A percentile compares a stretch with the other conserved stretches of the same genome.
Conservation (phyloP, 2,329 filamentous ascomycete genomes). For the Sporothrix sp. region DNA sequence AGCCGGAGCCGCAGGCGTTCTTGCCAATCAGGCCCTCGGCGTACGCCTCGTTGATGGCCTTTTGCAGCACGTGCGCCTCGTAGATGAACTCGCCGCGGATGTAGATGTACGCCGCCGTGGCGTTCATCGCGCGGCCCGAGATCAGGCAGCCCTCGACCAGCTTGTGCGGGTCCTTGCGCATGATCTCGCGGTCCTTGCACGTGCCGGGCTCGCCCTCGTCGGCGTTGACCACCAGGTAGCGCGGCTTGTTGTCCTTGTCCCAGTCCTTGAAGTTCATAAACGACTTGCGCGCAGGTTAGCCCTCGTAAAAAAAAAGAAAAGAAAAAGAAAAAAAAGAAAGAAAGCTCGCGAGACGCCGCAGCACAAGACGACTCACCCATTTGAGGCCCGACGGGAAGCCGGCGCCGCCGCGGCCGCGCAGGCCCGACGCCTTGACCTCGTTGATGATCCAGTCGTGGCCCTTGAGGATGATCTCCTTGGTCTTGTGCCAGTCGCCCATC, state of each 20-base stretch:
- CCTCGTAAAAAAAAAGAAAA: background rate
- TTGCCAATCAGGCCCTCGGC: slow-evolving; percentile 90
- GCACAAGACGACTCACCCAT: slow-evolving; percentile 74
- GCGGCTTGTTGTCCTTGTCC: slow-evolving; percentile 94
- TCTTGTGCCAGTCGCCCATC: slow-evolving; percentile 98
- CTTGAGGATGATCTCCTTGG: slow-evolving; percentile 95
- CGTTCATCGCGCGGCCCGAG: slow-evolving; percentile 96
- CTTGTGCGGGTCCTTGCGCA: slow-evolving; percentile 99
- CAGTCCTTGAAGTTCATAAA: slow-evolving; percentile 99
- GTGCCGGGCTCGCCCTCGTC: slow-evolving; percentile 98
- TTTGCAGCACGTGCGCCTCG: slow-evolving; percentile 86
- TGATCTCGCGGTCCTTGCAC: slow-evolving; percentile 99
- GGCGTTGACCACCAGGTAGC: slow-evolving; percentile 95
- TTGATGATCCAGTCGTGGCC: slow-evolving; percentile 98
- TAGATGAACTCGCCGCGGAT: slow-evolving; percentile 98
- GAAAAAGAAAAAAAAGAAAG: slow-evolving; percentile 1
- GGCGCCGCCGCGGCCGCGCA: slow-evolving; percentile 91
- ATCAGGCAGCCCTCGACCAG: slow-evolving; percentile 94
- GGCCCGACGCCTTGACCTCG: slow-evolving; percentile 92
- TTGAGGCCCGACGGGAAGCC: slow-evolving; percentile 97
- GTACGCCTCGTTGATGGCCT: slow-evolving; percentile 96
- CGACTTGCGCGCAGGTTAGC: slow-evolving; percentile 47
- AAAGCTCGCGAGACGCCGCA: slow-evolving; percentile 2
- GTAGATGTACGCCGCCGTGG: slow-evolving; percentile 96
- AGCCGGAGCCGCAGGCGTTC: slow-evolving; percentile 93